These are phyloP conservation scores for Vitis rotundifolia DNA, from an alignment of 164 flowering plant genomes.

Conservation along the genomic window DNA sequence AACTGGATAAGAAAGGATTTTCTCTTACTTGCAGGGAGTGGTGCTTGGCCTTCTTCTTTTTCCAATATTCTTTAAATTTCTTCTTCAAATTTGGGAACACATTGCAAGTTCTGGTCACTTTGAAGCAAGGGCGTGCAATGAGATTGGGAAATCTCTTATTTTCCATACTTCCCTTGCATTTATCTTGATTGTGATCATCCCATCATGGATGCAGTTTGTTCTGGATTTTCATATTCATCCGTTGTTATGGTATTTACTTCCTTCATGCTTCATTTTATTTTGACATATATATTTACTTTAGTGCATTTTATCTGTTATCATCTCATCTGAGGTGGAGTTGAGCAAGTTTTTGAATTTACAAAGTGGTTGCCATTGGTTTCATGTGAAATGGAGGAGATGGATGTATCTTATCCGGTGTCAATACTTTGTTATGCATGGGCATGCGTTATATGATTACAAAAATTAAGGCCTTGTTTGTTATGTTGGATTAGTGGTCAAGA, in stretches of 20 bases:
- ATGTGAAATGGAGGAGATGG: not conserved
- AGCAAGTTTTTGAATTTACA: not conserved
- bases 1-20: conserved; percentile 5
- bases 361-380: not conserved
- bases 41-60: conserved; percentile 77
- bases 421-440: not conserved
- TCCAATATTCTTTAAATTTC: conserved; percentile 53
- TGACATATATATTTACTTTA: conserved; percentile 1
- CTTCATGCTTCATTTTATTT: not conserved
- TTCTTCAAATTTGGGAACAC: conserved; percentile 33
- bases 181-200: conserved; percentile 46
- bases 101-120: conserved; percentile 10
- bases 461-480: no score
- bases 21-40: conserved; percentile 61
- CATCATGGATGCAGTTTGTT: conserved; percentile 88
- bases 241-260: conserved; percentile 60
- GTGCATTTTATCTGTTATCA: conserved; percentile 3
- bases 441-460: no score
- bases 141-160: conserved; percentile 49
- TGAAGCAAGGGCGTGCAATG: conserved; percentile 29
- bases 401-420: not conserved
- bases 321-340: not conserved
- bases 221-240: conserved; percentile 78
- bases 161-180: conserved; percentile 60
- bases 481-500: no score